These are phyloP conservation scores for Tricholoma flavovirens DNA, from an alignment of 768 basidiomycete species.

Conservation along the genomic window DNA sequence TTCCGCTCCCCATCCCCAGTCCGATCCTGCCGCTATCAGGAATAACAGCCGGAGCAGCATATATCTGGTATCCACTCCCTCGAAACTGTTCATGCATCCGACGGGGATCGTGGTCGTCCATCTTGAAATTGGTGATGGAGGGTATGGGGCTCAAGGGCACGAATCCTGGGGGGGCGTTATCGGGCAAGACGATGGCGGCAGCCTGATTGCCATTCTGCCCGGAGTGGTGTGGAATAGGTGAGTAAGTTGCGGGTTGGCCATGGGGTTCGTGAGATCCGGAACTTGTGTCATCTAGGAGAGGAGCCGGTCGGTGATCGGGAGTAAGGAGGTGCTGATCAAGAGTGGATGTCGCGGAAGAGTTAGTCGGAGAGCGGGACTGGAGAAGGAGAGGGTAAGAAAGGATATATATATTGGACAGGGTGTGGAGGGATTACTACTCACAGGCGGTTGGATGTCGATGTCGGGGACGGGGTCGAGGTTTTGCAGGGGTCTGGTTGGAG, in stretches of 20 bases:
- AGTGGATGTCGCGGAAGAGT: conserved; percentile 25
- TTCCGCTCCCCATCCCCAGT: background rate
- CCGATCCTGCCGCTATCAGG: background rate
- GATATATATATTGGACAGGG: background rate
- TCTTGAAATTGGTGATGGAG: conserved; percentile 1
- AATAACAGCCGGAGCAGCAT: conserved; percentile 3
- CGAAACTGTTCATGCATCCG: background rate
- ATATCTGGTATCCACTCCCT: conserved; percentile 4
- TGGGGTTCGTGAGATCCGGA: conserved; percentile 5
- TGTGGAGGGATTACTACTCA: conserved; percentile 19
- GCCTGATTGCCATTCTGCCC: conserved; percentile 8
- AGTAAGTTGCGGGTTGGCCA: background rate
- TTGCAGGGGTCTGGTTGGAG: conserved; percentile 5
- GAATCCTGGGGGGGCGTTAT: conserved; percentile 33
- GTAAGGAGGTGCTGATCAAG: conserved; percentile 38
- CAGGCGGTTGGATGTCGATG: conserved; percentile 44
- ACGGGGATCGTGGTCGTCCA: background rate
- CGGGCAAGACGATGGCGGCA: conserved; percentile 19
- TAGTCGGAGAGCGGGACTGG: conserved; percentile 37
- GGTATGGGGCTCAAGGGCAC: conserved; percentile 32
- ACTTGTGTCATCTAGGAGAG: conserved; percentile 9
- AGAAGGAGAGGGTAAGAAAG: background rate
- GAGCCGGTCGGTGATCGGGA: conserved; percentile 28
- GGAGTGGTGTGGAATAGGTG: background rate
- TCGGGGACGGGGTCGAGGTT: conserved; percentile 29